Percentiles rank a stretch among this genome's conserved stretches.
Conservation (phyloP, 352 stramenopile species). For the Globisporangium parvum region DNA sequence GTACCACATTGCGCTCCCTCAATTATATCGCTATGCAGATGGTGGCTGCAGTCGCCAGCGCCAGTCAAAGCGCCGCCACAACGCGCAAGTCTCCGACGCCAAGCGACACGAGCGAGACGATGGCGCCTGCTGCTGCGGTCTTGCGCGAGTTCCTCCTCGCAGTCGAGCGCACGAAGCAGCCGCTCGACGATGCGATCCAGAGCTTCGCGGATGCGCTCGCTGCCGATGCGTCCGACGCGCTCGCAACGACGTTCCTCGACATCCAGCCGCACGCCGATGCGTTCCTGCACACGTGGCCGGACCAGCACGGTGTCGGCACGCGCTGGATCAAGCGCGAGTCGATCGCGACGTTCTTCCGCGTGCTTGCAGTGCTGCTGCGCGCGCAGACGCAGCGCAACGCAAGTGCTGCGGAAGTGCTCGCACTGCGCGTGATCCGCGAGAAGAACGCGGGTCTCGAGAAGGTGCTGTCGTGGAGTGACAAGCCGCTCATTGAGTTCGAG, state of each 20-base stretch:
- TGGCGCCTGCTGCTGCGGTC: conserved; percentile 13
- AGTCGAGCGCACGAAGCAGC: conserved; percentile 47
- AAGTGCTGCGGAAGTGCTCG: conserved; percentile 45
- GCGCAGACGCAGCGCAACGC: conserved; percentile 21
- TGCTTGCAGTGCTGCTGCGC: conserved; percentile 41
- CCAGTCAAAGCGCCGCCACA: conserved; percentile 3
- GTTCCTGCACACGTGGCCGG: conserved; percentile 60
- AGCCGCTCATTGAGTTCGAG: conserved; percentile 69
- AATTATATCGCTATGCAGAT: neutral
- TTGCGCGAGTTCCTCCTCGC: conserved; percentile 68
- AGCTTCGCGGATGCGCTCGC: conserved; percentile 27
- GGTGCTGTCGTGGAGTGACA: conserved; percentile 80
- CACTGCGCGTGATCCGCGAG: conserved; percentile 59
- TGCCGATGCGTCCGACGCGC: conserved; percentile 3
- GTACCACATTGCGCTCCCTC: neutral
- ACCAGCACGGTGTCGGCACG: conserved; percentile 32
- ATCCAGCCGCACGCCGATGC: conserved; percentile 51
- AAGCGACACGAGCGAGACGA: neutral
- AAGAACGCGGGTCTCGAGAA: conserved; percentile 64
- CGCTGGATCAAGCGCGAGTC: conserved; percentile 68
- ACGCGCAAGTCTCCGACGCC: neutral
- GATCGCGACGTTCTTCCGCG: conserved; percentile 59
- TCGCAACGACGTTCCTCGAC: conserved; percentile 34
- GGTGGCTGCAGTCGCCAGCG: neutral
- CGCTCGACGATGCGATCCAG: conserved; percentile 46